Conservation (phyloP, 257 asterid species). For the Ehretia macrophylla region DNA sequence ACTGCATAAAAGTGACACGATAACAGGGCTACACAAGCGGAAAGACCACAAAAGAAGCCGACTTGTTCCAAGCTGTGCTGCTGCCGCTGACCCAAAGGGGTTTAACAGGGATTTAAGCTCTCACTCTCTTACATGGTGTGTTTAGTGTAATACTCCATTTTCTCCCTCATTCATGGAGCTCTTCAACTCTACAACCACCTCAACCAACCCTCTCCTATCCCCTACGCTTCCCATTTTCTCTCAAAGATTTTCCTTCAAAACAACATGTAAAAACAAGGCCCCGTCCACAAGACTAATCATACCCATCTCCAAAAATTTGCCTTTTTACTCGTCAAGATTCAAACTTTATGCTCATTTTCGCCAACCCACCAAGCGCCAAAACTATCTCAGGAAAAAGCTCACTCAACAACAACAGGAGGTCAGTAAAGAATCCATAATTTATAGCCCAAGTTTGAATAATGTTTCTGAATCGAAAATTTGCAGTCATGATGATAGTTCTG, state of each 20-base stretch:
- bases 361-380: constrained; percentile 53
- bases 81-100: no score
- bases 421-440: constrained; percentile 18
- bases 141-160: no score
- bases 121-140: no score
- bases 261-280: constrained; percentile 29
- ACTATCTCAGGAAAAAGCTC: constrained; percentile 70
- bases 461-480: constrained; percentile 15
- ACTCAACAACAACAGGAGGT: constrained; percentile 49
- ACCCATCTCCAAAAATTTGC: constrained; percentile 26
- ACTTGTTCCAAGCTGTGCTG: no score
- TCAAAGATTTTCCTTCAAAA: constrained; percentile 18
- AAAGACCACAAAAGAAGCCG: no score
- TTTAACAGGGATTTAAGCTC: no score
- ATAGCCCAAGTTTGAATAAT: constrained; percentile 26
- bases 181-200: constrained; percentile 25
- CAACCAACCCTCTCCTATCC: constrained; percentile 20
- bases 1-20: no score
- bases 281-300: constrained; percentile 20
- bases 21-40: no score
- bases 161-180: constrained; percentile 11
- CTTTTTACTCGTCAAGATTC: constrained; percentile 29
- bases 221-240: constrained; percentile 25
- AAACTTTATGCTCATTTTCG: constrained; percentile 56
- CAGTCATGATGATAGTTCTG: constrained; percentile 23